Base-by-base conservation (phyloP, 129 eudicot genomes). In the Tagetes erecta region DNA sequence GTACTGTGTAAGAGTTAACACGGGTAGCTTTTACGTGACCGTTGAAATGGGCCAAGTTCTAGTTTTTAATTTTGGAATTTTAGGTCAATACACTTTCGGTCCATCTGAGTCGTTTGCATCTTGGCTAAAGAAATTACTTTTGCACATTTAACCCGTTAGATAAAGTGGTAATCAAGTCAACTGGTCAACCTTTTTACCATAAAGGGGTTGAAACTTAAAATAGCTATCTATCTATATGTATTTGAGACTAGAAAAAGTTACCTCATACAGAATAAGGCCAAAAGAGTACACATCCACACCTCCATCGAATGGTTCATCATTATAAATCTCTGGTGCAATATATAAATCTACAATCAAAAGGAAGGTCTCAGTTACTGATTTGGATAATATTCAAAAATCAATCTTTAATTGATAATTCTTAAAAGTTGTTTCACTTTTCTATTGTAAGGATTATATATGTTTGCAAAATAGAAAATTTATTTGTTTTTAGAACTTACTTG, bases 281-380 rank as follows among this genome's bases (percentile, higher is more conserved):
- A 91, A 95, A 34, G 99, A 91, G 87, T 86, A 84, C 80, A 84
- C 97, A 81, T 95, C 99, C 81, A 83, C 97, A 58, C 96, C 80
- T 82, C 86, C 78, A 80, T 95, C 94, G 53, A 95, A 95, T 70
- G 88, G 74, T 67, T 95, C 92, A 69, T 87, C 89, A 58, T 62
- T 91, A 70, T 79, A 87, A 42, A 91, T 83, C 84, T 95, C 97
- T 10, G 99, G 99, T 38, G 99, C 92, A 70, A 84, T 49, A 73
- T 95, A 95, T 34, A 86, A 37, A 82, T 86, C 99, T 95, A 76
- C 12, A 5, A 35, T 36, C 73, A 79, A 27, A 27, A 67, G 38
- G 53, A 42, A 47, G 75, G 34, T 62, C 71, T 67, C 47, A 75
- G 74, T 56, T 62, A 39, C 69, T 41, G 5, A 46, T 37, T 36